phyloP scores from a whole-genome alignment of 768 basidiomycete species.

The Mycena capillaripes region DNA sequence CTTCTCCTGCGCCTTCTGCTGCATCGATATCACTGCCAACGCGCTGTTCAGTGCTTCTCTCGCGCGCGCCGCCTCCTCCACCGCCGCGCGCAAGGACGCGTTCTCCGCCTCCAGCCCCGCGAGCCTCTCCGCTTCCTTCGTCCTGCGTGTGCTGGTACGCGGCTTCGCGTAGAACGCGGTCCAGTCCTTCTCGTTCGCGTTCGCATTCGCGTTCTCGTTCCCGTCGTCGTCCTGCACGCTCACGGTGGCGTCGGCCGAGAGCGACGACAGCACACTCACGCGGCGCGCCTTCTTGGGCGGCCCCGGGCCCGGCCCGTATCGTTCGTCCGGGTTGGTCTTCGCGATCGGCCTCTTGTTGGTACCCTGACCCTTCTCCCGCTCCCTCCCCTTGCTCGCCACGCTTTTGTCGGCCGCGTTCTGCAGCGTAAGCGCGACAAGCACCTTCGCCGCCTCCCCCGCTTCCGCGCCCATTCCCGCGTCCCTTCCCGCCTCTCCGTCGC shows the following conservation, averaged over 20 bases:
- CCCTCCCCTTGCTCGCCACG: no score
- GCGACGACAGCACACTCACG: no score
- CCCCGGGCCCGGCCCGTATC: no score
- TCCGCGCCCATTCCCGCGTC: neutral
- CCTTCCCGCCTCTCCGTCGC: no score
- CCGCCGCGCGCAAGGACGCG: neutral
- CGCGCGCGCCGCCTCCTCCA: neutral
- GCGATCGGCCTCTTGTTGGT: no score
- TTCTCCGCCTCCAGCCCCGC: constrained; percentile 1
- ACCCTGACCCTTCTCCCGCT: no score
- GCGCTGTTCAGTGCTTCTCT: no score
- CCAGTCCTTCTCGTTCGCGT: neutral
- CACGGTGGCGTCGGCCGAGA: no score
- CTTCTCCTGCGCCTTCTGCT: neutral
- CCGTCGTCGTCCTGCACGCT: no score
- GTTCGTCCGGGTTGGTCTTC: no score
- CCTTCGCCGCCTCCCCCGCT: neutral
- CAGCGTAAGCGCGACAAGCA: neutral
- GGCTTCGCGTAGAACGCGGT: constrained; percentile 12
- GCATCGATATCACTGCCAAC: no score
- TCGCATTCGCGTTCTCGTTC: neutral
- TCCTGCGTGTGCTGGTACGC: constrained; percentile 7
- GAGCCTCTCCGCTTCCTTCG: neutral
- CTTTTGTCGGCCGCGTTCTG: neutral
- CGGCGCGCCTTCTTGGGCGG: constrained; percentile 11